A percentile compares a stretch with the other conserved stretches of the same genome.
phyloP scores from a whole-genome alignment of 2,329 filamentous ascomycete species.

The Fonsecaea pugnacius region DNA sequence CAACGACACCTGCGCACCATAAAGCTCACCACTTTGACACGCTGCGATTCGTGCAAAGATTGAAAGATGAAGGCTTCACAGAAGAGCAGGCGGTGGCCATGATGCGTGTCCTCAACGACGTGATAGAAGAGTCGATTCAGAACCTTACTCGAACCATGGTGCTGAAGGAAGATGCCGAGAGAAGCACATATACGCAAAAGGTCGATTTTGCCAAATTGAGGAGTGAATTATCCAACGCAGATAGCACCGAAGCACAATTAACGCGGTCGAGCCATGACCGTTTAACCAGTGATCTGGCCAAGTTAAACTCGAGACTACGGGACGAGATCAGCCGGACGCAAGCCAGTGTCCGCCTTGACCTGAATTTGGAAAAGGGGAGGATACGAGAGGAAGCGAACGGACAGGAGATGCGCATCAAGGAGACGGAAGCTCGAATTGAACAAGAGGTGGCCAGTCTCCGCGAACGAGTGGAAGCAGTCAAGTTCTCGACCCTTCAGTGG shows the following conservation, averaged over 20 bases:
- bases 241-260: constrained; percentile 86
- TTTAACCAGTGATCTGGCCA: constrained; percentile 90
- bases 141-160: constrained; percentile 99
- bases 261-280: constrained; percentile 90
- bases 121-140: constrained; percentile 97
- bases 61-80: constrained; percentile 90
- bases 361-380: constrained; percentile 95
- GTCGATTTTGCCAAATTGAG: constrained; percentile 98
- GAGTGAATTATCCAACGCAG: constrained; percentile 87
- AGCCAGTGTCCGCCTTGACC: constrained; percentile 85
- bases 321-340: constrained; percentile 96
- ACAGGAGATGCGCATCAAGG: constrained; percentile 97
- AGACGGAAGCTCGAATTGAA: constrained; percentile 98
- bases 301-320: constrained; percentile 82
- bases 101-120: constrained; percentile 96
- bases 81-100: constrained; percentile 96
- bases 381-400: constrained; percentile 95
- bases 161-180: constrained; percentile 73
- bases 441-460: constrained; percentile 90
- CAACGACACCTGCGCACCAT: constrained; percentile 65
- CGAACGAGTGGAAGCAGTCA: constrained; percentile 94
- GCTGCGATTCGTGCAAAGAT: constrained; percentile 89
- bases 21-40: constrained; percentile 98
- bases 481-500: constrained; percentile 98
- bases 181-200: constrained; percentile 74